Evolutionary conservation across 345 rosid genomes (phyloP).

Genomic region (Microthlaspi erraticum): DNA sequence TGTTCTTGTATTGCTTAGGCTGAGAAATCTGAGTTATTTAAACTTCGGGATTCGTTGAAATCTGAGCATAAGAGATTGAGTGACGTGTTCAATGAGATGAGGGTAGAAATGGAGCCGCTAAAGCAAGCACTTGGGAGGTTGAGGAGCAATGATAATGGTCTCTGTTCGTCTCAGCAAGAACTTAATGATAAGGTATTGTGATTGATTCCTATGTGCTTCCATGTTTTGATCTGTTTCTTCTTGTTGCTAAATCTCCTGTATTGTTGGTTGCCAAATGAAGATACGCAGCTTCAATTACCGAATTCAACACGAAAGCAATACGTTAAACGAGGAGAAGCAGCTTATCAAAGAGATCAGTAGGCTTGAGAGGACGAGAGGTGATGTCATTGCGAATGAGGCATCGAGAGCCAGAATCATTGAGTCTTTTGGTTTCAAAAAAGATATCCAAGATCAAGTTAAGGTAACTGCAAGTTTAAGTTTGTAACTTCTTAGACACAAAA

Average conservation of each 20-base stretch:
- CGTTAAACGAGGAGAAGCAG: constrained; percentile 86
- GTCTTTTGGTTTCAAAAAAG: constrained; percentile 77
- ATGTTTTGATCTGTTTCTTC: neutral
- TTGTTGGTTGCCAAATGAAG: constrained; percentile 46
- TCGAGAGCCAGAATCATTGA: constrained; percentile 73
- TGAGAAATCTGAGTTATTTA: constrained; percentile 52
- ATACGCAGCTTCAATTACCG: constrained; percentile 67
- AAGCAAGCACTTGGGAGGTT: constrained; percentile 82
- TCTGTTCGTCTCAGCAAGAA: constrained; percentile 89
- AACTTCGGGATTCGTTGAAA: constrained; percentile 44
- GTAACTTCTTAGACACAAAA: neutral
- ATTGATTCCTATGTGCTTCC: neutral
- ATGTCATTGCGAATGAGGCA: constrained; percentile 76
- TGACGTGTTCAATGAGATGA: constrained; percentile 58
- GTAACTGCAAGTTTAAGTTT: constrained; percentile 49
- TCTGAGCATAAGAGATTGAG: constrained; percentile 55
- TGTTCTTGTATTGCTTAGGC: constrained; percentile 28
- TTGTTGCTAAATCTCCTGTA: constrained; percentile 24
- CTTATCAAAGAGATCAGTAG: constrained; percentile 75
- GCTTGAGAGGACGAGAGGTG: constrained; percentile 82
- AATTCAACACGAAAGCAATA: constrained; percentile 84
- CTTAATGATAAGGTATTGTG: constrained; percentile 67
- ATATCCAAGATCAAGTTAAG: constrained; percentile 82
- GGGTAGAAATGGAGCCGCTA: constrained; percentile 70
- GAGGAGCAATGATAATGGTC: constrained; percentile 51